phyloP scores from a whole-genome alignment of 192 early-diverging fungal genomes.

The Lobosporangium transversale region DNA sequence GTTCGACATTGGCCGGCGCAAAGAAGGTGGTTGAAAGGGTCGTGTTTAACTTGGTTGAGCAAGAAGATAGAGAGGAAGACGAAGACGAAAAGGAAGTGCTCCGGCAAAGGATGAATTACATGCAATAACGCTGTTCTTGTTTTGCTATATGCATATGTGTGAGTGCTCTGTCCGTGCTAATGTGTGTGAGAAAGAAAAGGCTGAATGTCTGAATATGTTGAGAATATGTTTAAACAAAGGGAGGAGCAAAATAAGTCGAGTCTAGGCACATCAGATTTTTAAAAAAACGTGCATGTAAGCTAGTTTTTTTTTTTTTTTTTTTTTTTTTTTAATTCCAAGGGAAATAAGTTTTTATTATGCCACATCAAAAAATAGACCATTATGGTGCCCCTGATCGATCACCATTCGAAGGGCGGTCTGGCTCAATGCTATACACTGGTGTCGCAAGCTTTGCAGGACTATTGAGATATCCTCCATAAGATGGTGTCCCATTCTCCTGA shows the following conservation, averaged over 20 bases:
- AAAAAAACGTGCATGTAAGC: background rate
- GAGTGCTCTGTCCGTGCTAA: too few species aligned
- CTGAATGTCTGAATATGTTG: background rate
- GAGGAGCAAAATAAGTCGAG: slow-evolving; percentile 1
- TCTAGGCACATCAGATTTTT: background rate
- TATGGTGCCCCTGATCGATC: slow-evolving; percentile 13
- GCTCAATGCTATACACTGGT: slow-evolving; percentile 40
- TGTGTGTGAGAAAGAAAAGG: background rate
- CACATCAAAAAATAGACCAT: too few species aligned
- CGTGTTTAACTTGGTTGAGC: too few species aligned
- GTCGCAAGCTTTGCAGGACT: slow-evolving; percentile 49
- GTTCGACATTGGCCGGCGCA: slow-evolving; percentile 36
- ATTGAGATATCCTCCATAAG: slow-evolving; percentile 44
- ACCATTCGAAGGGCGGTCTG: slow-evolving; percentile 20
- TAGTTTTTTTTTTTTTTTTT: too few species aligned
- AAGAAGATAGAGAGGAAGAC: background rate
- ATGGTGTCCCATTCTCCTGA: slow-evolving; percentile 47
- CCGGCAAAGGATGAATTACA: background rate
- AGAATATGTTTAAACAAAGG: background rate
- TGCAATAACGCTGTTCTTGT: background rate
- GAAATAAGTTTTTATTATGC: too few species aligned
- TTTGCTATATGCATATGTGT: too few species aligned
- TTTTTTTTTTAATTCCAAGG: too few species aligned
- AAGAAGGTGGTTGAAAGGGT: background rate
- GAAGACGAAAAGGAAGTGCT: background rate